Evolutionary conservation across 139 green algal species (phyloP).

Genomic region (Chlamydomonas sphaeroides): DNA sequence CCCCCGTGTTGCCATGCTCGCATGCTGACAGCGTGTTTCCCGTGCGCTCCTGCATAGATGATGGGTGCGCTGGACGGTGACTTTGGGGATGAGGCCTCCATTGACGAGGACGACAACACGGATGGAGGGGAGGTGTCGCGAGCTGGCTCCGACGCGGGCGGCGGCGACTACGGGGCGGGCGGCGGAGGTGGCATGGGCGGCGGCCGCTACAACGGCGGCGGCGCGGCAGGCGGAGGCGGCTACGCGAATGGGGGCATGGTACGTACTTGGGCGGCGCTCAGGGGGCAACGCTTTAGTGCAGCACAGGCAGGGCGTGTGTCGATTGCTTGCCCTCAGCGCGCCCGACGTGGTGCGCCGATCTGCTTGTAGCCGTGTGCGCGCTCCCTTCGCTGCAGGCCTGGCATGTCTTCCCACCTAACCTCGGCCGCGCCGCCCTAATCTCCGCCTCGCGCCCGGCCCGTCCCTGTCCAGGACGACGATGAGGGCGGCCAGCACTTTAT

Average conservation of each 20-base stretch:
- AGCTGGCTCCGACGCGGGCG: constrained; percentile 32
- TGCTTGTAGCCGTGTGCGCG: too few species aligned
- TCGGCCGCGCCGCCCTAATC: too few species aligned
- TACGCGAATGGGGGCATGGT: constrained; percentile 36
- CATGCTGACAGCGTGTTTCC: background rate
- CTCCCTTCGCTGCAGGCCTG: too few species aligned
- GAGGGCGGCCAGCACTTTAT: constrained; percentile 36
- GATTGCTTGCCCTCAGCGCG: too few species aligned
- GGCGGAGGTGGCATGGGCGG: background rate
- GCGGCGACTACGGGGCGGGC: background rate
- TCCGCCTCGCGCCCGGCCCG: too few species aligned
- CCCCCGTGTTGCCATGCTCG: background rate
- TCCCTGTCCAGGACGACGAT: constrained; percentile 4
- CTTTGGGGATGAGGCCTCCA: constrained; percentile 63
- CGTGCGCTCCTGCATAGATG: constrained; percentile 26
- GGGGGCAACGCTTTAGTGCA: too few species aligned
- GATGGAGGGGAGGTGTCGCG: constrained; percentile 59
- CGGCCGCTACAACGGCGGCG: background rate
- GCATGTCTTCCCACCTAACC: too few species aligned
- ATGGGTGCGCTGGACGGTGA: constrained; percentile 53
- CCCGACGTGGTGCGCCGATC: too few species aligned
- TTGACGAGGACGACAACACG: constrained; percentile 71
- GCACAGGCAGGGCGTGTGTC: too few species aligned
- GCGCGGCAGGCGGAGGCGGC: too few species aligned
- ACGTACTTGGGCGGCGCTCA: too few species aligned